A percentile compares a stretch with the other conserved stretches of the same genome.
These are phyloP conservation scores for Gonium pectorale DNA, from an alignment of 139 green algal genomes.

Conservation along the genomic window DNA sequence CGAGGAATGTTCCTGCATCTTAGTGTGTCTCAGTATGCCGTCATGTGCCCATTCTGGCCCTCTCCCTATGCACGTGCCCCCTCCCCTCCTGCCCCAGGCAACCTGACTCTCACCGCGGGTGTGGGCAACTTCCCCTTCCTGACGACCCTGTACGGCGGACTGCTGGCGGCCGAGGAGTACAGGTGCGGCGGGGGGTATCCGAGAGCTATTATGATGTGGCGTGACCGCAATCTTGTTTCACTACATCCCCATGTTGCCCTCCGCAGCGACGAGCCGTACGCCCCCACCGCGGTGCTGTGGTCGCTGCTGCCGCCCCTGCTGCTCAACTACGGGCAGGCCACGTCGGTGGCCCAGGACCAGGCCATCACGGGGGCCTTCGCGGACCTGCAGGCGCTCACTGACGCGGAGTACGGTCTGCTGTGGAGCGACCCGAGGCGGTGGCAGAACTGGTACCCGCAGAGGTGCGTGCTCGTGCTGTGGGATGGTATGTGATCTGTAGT, in stretches of 20 bases:
- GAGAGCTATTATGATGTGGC: neutral
- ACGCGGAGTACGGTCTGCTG: slow-evolving; percentile 35
- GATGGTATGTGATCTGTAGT: too few species aligned
- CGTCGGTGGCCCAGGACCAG: neutral
- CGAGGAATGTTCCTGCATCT: too few species aligned
- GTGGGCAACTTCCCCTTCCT: slow-evolving; percentile 42
- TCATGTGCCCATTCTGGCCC: neutral
- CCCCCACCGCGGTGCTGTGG: neutral
- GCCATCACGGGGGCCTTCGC: neutral
- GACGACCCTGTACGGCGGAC: slow-evolving; percentile 8
- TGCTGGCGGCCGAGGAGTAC: neutral
- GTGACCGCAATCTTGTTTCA: neutral
- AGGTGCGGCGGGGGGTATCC: slow-evolving; percentile 4
- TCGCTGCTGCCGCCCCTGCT: neutral
- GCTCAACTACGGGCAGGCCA: slow-evolving; percentile 13
- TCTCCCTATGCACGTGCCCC: neutral
- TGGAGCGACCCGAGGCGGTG: neutral
- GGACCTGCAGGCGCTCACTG: neutral
- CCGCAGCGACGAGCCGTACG: slow-evolving; percentile 12
- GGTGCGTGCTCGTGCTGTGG: too few species aligned
- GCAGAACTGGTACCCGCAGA: neutral
- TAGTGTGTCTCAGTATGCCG: neutral
- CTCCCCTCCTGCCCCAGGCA: neutral
- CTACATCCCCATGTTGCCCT: neutral
- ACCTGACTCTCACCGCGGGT: slow-evolving; percentile 2